Base-by-base conservation (phyloP, 2,329 filamentous ascomycete genomes). In the Cordyceps javanica region DNA sequence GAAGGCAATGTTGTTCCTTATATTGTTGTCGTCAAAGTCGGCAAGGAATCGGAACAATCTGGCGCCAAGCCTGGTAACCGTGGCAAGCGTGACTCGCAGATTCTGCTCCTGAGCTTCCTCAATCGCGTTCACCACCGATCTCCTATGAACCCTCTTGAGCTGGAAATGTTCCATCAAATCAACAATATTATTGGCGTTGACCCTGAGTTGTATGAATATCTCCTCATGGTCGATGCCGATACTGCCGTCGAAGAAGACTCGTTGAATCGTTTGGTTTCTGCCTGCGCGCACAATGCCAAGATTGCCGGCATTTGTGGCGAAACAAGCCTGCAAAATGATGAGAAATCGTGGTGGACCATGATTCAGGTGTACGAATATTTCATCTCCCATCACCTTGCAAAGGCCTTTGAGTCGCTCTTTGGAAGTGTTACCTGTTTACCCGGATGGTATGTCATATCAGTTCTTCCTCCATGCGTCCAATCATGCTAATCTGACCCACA, bases 311-410 rank as follows among this genome's bases (percentile, higher is more conserved):
- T 97, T 61, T 99, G 94, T 71, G 94, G 94, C 69, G 94, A 99
- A 72, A 99, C 94, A 2, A 94, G 88, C 72, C 79, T 99, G 67
- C 90, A 97, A 70, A 99, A 99, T 67, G 93, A 97, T 71, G 91
- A 97, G 66, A 83, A 87, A 64, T 92, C 87, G 67, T 97, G 92
- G 91, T 96, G 91, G 90, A 99, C 94, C 13, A 99, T 99, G 94
- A 99, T 99, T 68, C 94, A 99, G 74, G 93, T 99, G 34, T 99
- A 97, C 79, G 93, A 99, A 74, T 99, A 99, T 81, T 99, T 92
- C 78, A 99, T 99, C 68, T 97, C 93, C 53, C 93, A 99, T 79
- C 96, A 97, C 71, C 76, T 99, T 65, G 87, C 90, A 65, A 97
- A 99, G 77, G 94, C 93, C 13, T 99, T 99, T 71, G 93, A 97